These are phyloP conservation scores for Trichoderma pleuroti DNA, from an alignment of 2,329 filamentous ascomycete species.

Conservation along the genomic window DNA sequence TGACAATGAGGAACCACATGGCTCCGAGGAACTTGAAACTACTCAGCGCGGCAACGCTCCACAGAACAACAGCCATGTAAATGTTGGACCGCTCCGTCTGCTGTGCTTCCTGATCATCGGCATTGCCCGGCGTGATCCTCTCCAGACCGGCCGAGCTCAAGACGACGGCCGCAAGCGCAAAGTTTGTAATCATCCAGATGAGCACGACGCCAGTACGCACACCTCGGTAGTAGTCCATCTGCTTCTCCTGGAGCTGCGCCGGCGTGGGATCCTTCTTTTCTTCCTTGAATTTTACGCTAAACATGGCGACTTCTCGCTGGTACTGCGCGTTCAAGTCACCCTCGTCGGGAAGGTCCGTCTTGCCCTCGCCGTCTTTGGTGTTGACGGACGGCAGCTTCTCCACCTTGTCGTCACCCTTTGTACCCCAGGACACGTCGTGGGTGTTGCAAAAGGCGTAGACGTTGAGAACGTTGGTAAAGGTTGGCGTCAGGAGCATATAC, in stretches of 20 bases:
- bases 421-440: constrained; percentile 96
- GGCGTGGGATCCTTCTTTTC: constrained; percentile 60
- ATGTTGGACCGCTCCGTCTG: constrained; percentile 63
- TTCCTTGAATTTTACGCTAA: constrained; percentile 69
- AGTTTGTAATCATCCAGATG: constrained; percentile 95
- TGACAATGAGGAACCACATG: constrained; percentile 86
- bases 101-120: constrained; percentile 38
- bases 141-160: constrained; percentile 82
- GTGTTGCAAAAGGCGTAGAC: constrained; percentile 99
- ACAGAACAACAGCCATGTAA: constrained; percentile 83
- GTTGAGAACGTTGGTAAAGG: constrained; percentile 97
- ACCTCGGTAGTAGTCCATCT: constrained; percentile 98
- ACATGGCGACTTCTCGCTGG: constrained; percentile 74
- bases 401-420: constrained; percentile 94
- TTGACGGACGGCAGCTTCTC: constrained; percentile 86
- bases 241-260: constrained; percentile 66
- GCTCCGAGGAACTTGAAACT: constrained; percentile 85
- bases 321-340: constrained; percentile 94
- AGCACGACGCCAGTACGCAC: constrained; percentile 90
- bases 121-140: constrained; percentile 50
- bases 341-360: constrained; percentile 94
- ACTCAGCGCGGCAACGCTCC: constrained; percentile 81
- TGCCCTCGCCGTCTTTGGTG: constrained; percentile 82
- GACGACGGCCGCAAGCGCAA: constrained; percentile 81
- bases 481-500: constrained; percentile 91